These are phyloP conservation scores for Asterophora lycoperdoides DNA, from an alignment of 768 basidiomycete species.

Conservation along the genomic window DNA sequence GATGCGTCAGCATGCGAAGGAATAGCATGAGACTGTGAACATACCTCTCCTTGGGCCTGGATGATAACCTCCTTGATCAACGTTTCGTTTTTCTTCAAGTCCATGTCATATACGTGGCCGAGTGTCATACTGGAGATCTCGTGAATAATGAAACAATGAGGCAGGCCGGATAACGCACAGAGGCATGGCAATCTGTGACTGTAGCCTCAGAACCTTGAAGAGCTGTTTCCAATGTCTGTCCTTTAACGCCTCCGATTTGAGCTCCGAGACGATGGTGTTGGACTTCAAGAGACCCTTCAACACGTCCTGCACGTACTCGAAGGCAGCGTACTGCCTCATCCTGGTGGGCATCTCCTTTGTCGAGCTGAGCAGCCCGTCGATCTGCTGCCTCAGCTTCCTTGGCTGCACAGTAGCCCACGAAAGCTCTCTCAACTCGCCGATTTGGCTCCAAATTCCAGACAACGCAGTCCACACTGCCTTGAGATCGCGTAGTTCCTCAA, in stretches of 20 bases:
- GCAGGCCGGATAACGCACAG: conserved; percentile 42
- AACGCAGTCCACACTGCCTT: conserved; percentile 99
- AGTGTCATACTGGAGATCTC: conserved; percentile 68
- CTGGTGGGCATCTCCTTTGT: conserved; percentile 98
- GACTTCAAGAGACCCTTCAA: conserved; percentile 84
- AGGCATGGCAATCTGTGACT: conserved; percentile 70
- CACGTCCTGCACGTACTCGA: conserved; percentile 95
- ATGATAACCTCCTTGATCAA: conserved; percentile 92
- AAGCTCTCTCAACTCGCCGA: conserved; percentile 82
- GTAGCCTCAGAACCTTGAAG: conserved; percentile 80
- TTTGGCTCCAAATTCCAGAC: conserved; percentile 94
- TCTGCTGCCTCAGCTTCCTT: conserved; percentile 88
- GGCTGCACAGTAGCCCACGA: conserved; percentile 92
- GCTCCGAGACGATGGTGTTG: conserved; percentile 84
- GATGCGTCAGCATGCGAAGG: conserved; percentile 18
- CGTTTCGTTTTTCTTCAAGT: conserved; percentile 88
- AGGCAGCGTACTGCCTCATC: conserved; percentile 98
- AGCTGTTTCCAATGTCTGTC: conserved; percentile 98
- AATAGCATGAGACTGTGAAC: conserved; percentile 5
- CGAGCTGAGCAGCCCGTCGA: conserved; percentile 86
- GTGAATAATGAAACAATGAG: conserved; percentile 6
- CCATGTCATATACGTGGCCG: conserved; percentile 95
- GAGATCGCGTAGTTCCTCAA: conserved; percentile 92
- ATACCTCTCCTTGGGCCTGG: conserved; percentile 95
- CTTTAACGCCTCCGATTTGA: conserved; percentile 96